A percentile compares a stretch with the other conserved stretches of the same genome.
These are phyloP conservation scores for Xylariaceae sp. DNA, from an alignment of 2,329 filamentous ascomycete genomes.

Conservation along the genomic window DNA sequence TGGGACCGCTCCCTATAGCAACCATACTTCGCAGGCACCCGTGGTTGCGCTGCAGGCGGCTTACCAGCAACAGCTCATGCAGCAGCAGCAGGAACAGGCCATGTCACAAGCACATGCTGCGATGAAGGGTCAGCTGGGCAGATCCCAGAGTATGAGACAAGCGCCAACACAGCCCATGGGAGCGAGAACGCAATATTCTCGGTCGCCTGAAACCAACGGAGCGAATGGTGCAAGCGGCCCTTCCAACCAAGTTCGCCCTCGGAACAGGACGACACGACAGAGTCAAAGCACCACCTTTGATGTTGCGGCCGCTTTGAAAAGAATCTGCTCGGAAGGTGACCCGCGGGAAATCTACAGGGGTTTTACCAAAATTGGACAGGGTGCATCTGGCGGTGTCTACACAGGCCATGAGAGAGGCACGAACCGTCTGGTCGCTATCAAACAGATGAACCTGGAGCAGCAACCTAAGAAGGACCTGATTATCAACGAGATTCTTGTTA, in stretches of 20 bases:
- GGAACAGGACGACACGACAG: constrained; percentile 70
- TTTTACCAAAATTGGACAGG: constrained; percentile 93
- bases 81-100: constrained; percentile 84
- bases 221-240: constrained; percentile 28
- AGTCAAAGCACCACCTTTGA: constrained; percentile 80
- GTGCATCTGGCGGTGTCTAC: constrained; percentile 91
- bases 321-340: constrained; percentile 86
- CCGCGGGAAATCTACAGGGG: constrained; percentile 81
- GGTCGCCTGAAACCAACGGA: constrained; percentile 31
- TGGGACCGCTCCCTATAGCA: constrained; percentile 46
- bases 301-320: constrained; percentile 74
- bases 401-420: constrained; percentile 80
- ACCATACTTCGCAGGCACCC: constrained; percentile 34
- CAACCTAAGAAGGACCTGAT: constrained; percentile 99
- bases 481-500: constrained; percentile 97
- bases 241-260: constrained; percentile 40
- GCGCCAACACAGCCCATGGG: constrained; percentile 46
- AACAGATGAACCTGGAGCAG: constrained; percentile 98
- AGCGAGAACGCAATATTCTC: constrained; percentile 47
- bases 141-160: constrained; percentile 68
- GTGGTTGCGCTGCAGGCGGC: constrained; percentile 43
- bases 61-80: constrained; percentile 59
- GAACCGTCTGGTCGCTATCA: constrained; percentile 91
- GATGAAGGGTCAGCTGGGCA: constrained; percentile 64
- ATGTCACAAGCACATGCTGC: constrained; percentile 75